Evolutionary conservation across 1,139 yeast species (phyloP).

Genomic region (Yamadazyma atmosphaerica): DNA sequence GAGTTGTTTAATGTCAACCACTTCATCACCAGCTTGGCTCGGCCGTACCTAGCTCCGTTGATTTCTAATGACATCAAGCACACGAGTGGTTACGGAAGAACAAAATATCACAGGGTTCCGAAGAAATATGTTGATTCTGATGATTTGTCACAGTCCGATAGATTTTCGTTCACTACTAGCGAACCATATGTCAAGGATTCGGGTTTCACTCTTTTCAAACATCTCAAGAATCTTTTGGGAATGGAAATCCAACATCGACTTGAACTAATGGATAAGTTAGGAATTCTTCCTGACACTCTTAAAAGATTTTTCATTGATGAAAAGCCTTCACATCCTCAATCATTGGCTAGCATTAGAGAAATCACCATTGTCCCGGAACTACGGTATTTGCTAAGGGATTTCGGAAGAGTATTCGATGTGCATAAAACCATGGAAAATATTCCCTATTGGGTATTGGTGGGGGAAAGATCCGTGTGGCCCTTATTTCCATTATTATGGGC

Average conservation of each 20-base stretch:
- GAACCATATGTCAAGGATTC: constrained; percentile 32
- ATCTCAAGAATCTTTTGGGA: constrained; percentile 38
- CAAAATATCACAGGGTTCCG: constrained; percentile 20
- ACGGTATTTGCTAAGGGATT: constrained; percentile 64
- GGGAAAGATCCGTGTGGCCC: constrained; percentile 95
- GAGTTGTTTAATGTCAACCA: constrained; percentile 94
- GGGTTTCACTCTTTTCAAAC: constrained; percentile 33
- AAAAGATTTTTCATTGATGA: constrained; percentile 86
- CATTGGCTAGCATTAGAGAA: constrained; percentile 57
- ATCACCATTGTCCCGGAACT: constrained; percentile 90
- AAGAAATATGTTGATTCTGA: constrained; percentile 10
- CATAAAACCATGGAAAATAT: constrained; percentile 70
- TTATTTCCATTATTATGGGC: constrained; percentile 82
- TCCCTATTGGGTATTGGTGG: constrained; percentile 87
- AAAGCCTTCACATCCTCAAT: constrained; percentile 67
- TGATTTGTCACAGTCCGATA: constrained; percentile 15
- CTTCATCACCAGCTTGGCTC: constrained; percentile 82
- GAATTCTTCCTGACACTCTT: constrained; percentile 68
- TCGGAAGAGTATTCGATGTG: constrained; percentile 73
- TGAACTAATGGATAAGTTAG: constrained; percentile 75
- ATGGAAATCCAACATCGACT: constrained; percentile 82
- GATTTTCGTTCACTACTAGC: constrained; percentile 8
- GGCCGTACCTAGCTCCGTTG: constrained; percentile 91
- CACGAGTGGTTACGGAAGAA: constrained; percentile 38
- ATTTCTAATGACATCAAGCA: constrained; percentile 82